A percentile compares a stretch with the other conserved stretches of the same genome.
phyloP scores from a whole-genome alignment of 2,329 filamentous ascomycete species.

The Cadophora sp. region DNA sequence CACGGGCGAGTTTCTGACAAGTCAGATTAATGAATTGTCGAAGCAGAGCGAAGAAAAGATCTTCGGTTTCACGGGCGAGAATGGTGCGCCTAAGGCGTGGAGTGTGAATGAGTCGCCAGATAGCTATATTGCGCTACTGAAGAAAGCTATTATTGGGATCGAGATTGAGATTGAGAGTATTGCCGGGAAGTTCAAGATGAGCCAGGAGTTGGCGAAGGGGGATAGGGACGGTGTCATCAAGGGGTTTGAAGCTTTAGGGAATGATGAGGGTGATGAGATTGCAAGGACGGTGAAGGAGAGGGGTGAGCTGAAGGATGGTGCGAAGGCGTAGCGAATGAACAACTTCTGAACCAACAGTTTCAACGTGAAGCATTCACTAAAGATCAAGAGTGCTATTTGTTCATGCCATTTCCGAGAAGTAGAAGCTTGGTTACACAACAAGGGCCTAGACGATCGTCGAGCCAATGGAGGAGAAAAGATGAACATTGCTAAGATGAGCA shows the following conservation, averaged over 20 bases:
- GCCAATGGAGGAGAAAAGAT: too few relatives aligned
- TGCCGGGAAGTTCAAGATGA: slow-evolving; percentile 72
- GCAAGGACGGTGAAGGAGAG: slow-evolving; percentile 26
- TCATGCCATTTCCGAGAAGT: too few relatives aligned
- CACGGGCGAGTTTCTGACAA: slow-evolving; percentile 55
- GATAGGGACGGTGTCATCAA: slow-evolving; percentile 63
- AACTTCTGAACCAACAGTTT: not conserved
- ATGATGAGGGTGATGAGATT: slow-evolving; percentile 29
- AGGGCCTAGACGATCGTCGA: too few relatives aligned
- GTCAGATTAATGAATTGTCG: slow-evolving; percentile 60
- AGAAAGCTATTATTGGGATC: slow-evolving; percentile 65
- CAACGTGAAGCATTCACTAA: not conserved
- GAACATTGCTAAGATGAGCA: too few relatives aligned
- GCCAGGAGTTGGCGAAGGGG: slow-evolving; percentile 60
- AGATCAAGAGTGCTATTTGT: not conserved
- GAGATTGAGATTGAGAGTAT: slow-evolving; percentile 62
- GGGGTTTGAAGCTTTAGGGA: slow-evolving; percentile 57
- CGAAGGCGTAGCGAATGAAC: not conserved
- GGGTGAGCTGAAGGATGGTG: slow-evolving; percentile 15
- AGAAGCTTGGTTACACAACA: not conserved
- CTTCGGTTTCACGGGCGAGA: slow-evolving; percentile 60
- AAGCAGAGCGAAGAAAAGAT: slow-evolving; percentile 56
- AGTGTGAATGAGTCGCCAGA: slow-evolving; percentile 62
- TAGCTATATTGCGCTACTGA: slow-evolving; percentile 61
- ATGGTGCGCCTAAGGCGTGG: slow-evolving; percentile 54